Conservation (phyloP, 768 basidiomycete genomes). For the Lepiota venenata region DNA sequence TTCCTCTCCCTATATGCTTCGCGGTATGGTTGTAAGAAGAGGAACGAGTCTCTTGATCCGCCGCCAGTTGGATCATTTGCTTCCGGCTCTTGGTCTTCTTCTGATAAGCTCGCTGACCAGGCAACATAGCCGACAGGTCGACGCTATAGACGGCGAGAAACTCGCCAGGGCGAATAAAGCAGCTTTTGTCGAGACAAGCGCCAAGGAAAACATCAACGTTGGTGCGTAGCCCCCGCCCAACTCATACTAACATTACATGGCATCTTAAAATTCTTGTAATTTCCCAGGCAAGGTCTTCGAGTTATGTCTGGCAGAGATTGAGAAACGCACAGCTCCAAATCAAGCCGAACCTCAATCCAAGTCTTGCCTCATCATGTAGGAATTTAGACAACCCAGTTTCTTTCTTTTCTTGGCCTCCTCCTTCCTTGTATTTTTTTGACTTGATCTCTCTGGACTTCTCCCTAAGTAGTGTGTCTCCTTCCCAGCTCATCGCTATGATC, state of each 20-base stretch:
- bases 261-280: slow-evolving; percentile 1
- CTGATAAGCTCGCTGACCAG: slow-evolving; percentile 15
- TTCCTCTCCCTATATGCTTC: slow-evolving; percentile 3
- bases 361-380: slow-evolving; percentile 39
- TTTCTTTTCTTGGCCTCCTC: slow-evolving; percentile 1
- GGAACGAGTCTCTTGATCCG: slow-evolving; percentile 14
- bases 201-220: slow-evolving; percentile 83
- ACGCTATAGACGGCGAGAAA: slow-evolving; percentile 66
- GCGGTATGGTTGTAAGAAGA: not conserved
- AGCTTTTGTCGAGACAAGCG: slow-evolving; percentile 86
- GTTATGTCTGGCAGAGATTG: slow-evolving; percentile 78
- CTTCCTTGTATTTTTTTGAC: not conserved
- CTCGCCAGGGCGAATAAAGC: slow-evolving; percentile 71
- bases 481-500: no score
- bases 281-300: slow-evolving; percentile 76
- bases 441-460: no score
- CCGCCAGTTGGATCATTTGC: slow-evolving; percentile 20
- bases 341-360: slow-evolving; percentile 34
- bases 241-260: not conserved
- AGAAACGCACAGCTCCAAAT: slow-evolving; percentile 63
- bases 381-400: not conserved
- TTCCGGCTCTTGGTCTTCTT: slow-evolving; percentile 21
- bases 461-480: not conserved
- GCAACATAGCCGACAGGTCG: slow-evolving; percentile 61
- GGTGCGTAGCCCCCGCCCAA: slow-evolving; percentile 48